Evolutionary conservation across 73 alveolate genomes (phyloP), one percentile per base, ranked within the genome.

Genomic region (Loxodes magnus): DNA sequence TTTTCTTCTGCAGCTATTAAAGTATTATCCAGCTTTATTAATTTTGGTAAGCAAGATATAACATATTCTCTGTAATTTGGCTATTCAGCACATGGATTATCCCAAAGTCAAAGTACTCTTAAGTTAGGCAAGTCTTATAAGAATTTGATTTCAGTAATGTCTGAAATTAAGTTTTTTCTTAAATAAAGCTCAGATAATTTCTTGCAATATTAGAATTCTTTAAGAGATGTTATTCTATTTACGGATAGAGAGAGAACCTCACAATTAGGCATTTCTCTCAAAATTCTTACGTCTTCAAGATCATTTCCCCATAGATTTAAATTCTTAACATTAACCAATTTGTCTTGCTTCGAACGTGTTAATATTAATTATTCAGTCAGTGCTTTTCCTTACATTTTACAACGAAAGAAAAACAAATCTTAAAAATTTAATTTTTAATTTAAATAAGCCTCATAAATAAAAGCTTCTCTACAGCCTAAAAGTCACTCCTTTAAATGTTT

Each of bases 21-120:
- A 17, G 86, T 48, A 43, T 92, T 87, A 48, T 92, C 99, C 9
- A 92, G 82, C 50, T 74, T 80, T 10, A 70, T 77, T 16, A 92
- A 63, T 50, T 85, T 82, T 4, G 99, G 99, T 7, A 92, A 44
- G 17, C 50, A n/a, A 36, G 67, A 77, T 20, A 92, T 67, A 5
- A 93, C 89, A 41, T 62, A 70, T 36, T 77, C 80, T 79, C 97
- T 76, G 56, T 93, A 93, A 43, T 59, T 74, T 5, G 87, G 87
- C 35, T 52, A 68, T 35, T 73, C 84, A 0, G 95, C 82, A 43
- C 92, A 64, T 16, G 99, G 99, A 56, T 93, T 93, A 19, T 92
- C 98, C 81, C 86, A 89, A 14, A 93, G 54, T 97, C 99, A 93
- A 12, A 93, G 67, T 14, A 89, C 94, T 72, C 75, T 86, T 41